phyloP scores from a whole-genome alignment of 2,329 filamentous ascomycete species.

The Ceratocystis papillata region DNA sequence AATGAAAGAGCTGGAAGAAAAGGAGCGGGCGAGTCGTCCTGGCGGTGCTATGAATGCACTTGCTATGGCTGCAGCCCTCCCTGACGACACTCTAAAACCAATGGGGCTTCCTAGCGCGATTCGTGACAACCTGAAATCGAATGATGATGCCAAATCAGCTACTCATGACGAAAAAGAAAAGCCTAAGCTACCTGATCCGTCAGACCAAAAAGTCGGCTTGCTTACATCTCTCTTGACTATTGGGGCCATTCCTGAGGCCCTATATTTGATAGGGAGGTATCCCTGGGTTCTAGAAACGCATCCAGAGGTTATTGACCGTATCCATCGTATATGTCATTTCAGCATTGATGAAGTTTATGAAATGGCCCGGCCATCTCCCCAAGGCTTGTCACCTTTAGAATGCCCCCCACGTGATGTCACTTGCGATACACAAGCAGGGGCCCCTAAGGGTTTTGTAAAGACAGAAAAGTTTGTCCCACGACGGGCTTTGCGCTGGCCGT shows the following conservation, averaged over 20 bases:
- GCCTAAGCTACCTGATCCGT: constrained; percentile 54
- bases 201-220: constrained; percentile 78
- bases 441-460: constrained; percentile 58
- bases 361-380: constrained; percentile 14
- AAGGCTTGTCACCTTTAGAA: not conserved
- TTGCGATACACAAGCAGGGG: constrained; percentile 52
- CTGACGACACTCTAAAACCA: constrained; percentile 59
- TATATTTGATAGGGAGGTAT: constrained; percentile 85
- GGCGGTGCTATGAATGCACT: constrained; percentile 73
- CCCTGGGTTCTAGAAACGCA: constrained; percentile 84
- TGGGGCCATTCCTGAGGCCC: constrained; percentile 80
- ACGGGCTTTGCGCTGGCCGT: constrained; percentile 70
- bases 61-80: constrained; percentile 72
- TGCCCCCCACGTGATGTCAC: constrained; percentile 28
- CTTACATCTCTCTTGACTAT: constrained; percentile 79
- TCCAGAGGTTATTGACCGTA: constrained; percentile 64
- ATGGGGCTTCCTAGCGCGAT: constrained; percentile 38
- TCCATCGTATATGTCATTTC: constrained; percentile 77
- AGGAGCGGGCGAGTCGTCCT: constrained; percentile 58
- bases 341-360: constrained; percentile 64
- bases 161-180: constrained; percentile 41
- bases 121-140: constrained; percentile 30
- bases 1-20: constrained; percentile 64
- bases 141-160: constrained; percentile 27
- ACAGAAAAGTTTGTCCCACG: constrained; percentile 49